phyloP scores from a whole-genome alignment of 108 stramenopile species.

The Cyclotella baltica region DNA sequence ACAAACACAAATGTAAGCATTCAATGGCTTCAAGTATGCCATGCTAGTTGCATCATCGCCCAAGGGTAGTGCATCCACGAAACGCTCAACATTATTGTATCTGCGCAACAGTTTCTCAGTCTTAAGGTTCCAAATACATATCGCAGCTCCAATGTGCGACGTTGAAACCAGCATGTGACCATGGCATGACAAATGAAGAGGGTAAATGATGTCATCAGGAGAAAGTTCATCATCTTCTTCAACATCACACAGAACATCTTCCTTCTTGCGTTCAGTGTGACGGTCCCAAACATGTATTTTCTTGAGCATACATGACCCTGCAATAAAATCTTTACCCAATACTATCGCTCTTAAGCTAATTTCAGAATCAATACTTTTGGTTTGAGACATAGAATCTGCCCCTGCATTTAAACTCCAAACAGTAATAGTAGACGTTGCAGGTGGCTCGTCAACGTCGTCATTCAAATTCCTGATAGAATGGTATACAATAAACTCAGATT shows the following conservation, averaged over 20 bases:
- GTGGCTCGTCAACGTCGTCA: no score
- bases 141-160: slow-evolving; percentile 2
- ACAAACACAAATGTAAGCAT: not conserved
- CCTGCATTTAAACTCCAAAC: not conserved
- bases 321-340: slow-evolving; percentile 4
- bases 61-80: not conserved
- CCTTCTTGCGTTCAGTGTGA: not conserved
- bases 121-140: slow-evolving; percentile 15
- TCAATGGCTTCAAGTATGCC: not conserved
- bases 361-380: not conserved
- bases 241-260: slow-evolving; percentile 12
- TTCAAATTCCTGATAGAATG: not conserved
- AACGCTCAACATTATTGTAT: not conserved
- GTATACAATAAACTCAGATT: not conserved
- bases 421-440: no score
- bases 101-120: not conserved
- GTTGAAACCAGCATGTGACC: slow-evolving; percentile 17
- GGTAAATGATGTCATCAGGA: not conserved
- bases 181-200: not conserved
- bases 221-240: slow-evolving; percentile 21
- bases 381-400: not conserved
- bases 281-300: slow-evolving; percentile 19
- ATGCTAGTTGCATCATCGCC: not conserved
- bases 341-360: not conserved
- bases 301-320: slow-evolving; percentile 3